Evolutionary conservation across 2,329 filamentous ascomycete genomes (phyloP), one percentile per base, ranked within the genome.

Genomic region (Kalmusia sp.): DNA sequence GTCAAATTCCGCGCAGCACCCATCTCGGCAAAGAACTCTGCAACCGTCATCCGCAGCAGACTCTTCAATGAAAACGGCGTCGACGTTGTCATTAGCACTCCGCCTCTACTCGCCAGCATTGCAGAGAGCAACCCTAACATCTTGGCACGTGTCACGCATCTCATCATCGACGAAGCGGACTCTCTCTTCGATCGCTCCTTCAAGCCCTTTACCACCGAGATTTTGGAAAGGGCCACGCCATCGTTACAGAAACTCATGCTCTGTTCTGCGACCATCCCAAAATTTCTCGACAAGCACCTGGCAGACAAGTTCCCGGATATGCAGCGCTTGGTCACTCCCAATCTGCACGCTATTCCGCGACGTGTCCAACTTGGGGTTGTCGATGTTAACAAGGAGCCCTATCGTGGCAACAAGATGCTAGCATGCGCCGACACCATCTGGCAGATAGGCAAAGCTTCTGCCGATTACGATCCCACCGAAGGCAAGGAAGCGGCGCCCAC

Each of bases 341-440:
- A 98, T 69, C 83, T 99, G 0, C 95, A 99, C 76, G 92, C 95
- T 53, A 96, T 99, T 63, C 95, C 95, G 2, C 88, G 95, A 35
- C 88, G 95, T 62, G 93, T 99, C 0, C 93, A 98, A 72, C 86
- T 99, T 4, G 92, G 92, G 52, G 92, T 98, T 30, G 87, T 99
- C 24, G 93, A 99, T 68, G 90, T 96, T 12, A 88, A 93, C 60
- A 91, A 90, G 63, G 88, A 96, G n/a, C 93, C 93, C 0, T 99
- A 97, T 78, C 87, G 87, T 58, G 92, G 95, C 68, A 97, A 96
- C 80, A 95, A 96, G 75, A 84, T 89, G 64, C 84, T 99, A 4
- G 96, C 95, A 9, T 98, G 93, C 72, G 95, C 95, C 3, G 93
- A 99, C 70, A 90, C 90, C 11, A 93, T 99, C 69, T 97, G 93